A percentile compares a stretch with the other conserved stretches of the same genome.
These are phyloP conservation scores for Patellifolia procumbens DNA, from an alignment of 179 eudicot species.

Conservation along the genomic window DNA sequence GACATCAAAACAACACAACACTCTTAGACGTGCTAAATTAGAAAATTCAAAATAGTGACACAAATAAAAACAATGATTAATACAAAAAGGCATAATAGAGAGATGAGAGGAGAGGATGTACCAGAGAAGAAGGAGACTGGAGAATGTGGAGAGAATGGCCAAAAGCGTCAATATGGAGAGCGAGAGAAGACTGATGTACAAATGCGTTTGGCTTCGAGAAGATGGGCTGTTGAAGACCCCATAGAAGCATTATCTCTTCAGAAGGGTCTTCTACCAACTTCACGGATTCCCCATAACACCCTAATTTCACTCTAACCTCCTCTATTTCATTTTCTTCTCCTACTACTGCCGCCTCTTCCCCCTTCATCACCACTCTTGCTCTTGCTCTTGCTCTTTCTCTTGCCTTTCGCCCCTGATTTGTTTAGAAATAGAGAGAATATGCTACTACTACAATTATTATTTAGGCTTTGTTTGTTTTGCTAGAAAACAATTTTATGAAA, in stretches of 20 bases:
- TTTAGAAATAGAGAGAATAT: too few species aligned
- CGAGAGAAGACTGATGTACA: conserved; percentile 66
- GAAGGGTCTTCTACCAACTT: conserved; percentile 44
- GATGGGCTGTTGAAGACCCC: conserved; percentile 88
- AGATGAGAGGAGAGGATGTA: conserved; percentile 12
- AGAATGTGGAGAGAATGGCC: conserved; percentile 73
- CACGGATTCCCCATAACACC: conserved; percentile 56
- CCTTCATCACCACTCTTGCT: too few species aligned
- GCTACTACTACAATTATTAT: too few species aligned
- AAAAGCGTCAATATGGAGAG: conserved; percentile 69
- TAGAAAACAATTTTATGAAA: too few species aligned
- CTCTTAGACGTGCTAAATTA: too few species aligned
- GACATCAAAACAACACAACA: too few species aligned
- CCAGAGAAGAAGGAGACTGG: conserved; percentile 91
- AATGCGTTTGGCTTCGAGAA: conserved; percentile 67
- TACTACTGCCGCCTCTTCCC: background rate
- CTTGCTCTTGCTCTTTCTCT: too few species aligned
- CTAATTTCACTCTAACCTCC: conserved; percentile 43
- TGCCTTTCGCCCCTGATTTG: too few species aligned
- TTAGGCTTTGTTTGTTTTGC: too few species aligned
- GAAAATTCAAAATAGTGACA: too few species aligned
- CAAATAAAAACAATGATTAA: too few species aligned
- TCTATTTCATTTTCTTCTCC: conserved; percentile 26
- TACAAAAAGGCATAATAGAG: too few species aligned
- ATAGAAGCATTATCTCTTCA: conserved; percentile 79